These are phyloP conservation scores for Centrapalus pauciflorus DNA, from an alignment of 129 eudicot species.

Conservation along the genomic window DNA sequence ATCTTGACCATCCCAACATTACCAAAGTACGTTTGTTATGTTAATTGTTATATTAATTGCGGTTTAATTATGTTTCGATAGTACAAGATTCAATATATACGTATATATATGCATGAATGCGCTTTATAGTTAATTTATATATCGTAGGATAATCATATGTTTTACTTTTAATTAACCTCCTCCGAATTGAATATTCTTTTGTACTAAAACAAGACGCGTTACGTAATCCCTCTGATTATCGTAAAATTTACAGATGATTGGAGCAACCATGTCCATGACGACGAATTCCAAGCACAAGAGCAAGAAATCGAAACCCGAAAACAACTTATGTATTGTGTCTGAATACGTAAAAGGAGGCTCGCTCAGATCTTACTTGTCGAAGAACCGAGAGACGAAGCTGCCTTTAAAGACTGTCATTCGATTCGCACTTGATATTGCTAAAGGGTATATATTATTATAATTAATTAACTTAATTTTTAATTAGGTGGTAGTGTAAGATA, in stretches of 20 bases:
- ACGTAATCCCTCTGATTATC: neutral
- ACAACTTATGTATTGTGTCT: slow-evolving; percentile 27
- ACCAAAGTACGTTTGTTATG: slow-evolving; percentile 25
- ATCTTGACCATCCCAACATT: slow-evolving; percentile 44
- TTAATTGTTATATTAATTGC: no score
- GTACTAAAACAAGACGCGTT: neutral
- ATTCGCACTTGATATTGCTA: slow-evolving; percentile 37
- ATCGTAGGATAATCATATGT: no score
- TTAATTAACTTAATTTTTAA: neutral
- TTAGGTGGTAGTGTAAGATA: no score
- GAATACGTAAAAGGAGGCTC: slow-evolving; percentile 37
- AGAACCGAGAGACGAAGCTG: slow-evolving; percentile 25
- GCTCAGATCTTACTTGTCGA: slow-evolving; percentile 23
- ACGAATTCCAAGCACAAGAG: neutral
- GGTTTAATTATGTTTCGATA: no score
- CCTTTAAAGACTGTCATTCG: slow-evolving; percentile 20
- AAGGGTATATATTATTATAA: slow-evolving; percentile 28
- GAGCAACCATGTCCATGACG: slow-evolving; percentile 24
- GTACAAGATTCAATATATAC: no score
- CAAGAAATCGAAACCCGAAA: slow-evolving; percentile 13
- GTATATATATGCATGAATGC: neutral
- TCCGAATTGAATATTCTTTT: no score
- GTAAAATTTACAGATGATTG: slow-evolving; percentile 8
- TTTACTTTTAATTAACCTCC: no score
- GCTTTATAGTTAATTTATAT: neutral